These are phyloP conservation scores for Russula lepida DNA, from an alignment of 768 basidiomycete genomes.

Conservation along the genomic window DNA sequence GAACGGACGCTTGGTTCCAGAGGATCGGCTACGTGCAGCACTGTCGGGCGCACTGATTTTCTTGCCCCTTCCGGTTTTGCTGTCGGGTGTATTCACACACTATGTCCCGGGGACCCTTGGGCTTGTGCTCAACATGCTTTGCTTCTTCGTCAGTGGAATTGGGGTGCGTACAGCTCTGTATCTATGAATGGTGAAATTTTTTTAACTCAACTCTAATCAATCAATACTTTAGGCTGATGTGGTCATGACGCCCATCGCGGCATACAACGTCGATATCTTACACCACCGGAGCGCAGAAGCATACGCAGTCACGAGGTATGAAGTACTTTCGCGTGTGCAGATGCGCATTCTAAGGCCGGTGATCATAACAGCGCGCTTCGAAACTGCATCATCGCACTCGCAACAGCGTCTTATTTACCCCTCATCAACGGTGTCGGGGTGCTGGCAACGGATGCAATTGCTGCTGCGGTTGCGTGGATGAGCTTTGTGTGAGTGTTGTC, in stretches of 20 bases:
- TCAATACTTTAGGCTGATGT: slow-evolving; percentile 40
- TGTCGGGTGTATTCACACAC: slow-evolving; percentile 41
- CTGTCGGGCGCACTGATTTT: slow-evolving; percentile 40
- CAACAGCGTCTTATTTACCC: slow-evolving; percentile 43
- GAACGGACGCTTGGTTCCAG: slow-evolving; percentile 54
- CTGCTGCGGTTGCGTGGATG: slow-evolving; percentile 39
- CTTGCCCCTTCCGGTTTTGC: slow-evolving; percentile 44
- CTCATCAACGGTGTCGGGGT: slow-evolving; percentile 48
- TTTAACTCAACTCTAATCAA: background rate
- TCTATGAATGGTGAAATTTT: background rate
- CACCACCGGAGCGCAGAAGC: slow-evolving; percentile 54
- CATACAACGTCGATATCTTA: slow-evolving; percentile 55
- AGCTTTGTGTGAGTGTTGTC: slow-evolving; percentile 46
- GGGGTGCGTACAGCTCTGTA: slow-evolving; percentile 37
- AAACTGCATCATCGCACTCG: slow-evolving; percentile 35
- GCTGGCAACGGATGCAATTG: slow-evolving; percentile 37
- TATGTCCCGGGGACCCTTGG: slow-evolving; percentile 45
- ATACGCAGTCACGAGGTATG: slow-evolving; percentile 47
- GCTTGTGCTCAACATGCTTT: slow-evolving; percentile 42
- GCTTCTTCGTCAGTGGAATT: slow-evolving; percentile 54
- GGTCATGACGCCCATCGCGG: slow-evolving; percentile 44
- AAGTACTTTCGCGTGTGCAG: background rate
- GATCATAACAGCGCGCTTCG: slow-evolving; percentile 38
- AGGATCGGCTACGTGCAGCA: slow-evolving; percentile 55
- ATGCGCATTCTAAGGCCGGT: background rate